Evolutionary conservation across 371 early-diverging fungal genomes (phyloP).

Genomic region (Mortierella sp.): DNA sequence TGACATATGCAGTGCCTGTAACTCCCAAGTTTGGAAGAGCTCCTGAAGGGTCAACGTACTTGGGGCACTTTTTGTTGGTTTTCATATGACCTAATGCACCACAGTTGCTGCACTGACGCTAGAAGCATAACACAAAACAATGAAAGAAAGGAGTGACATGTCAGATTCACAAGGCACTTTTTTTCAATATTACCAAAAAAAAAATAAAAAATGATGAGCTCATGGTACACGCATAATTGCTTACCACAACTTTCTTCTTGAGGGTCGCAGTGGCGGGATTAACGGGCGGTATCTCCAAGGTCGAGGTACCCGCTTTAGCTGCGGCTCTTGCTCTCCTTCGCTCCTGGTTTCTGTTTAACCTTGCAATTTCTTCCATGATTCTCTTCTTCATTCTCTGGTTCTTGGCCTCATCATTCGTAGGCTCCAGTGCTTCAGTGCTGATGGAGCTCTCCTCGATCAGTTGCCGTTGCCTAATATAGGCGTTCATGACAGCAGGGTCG

Average conservation of each 20-base stretch:
- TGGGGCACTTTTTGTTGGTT: constrained; percentile 89
- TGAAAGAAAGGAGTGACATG: no score
- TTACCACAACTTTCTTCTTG: constrained; percentile 51
- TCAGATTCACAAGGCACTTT: no score
- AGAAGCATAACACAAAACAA: background rate
- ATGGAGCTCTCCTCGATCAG: constrained; percentile 81
- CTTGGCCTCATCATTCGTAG: constrained; percentile 73
- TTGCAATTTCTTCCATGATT: constrained; percentile 73
- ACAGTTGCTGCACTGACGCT: constrained; percentile 86
- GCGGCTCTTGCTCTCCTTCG: constrained; percentile 63
- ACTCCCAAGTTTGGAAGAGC: constrained; percentile 50
- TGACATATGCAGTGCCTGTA: constrained; percentile 41
- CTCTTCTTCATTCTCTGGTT: constrained; percentile 73
- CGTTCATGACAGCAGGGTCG: constrained; percentile 89
- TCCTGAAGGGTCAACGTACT: constrained; percentile 63
- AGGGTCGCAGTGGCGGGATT: constrained; percentile 22
- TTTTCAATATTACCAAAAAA: no score
- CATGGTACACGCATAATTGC: background rate
- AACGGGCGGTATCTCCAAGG: constrained; percentile 22
- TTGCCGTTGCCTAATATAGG: constrained; percentile 87
- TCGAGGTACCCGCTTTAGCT: constrained; percentile 46
- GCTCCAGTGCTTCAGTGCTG: constrained; percentile 68
- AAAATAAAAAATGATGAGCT: no score
- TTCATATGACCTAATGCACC: constrained; percentile 91
- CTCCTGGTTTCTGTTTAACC: constrained; percentile 74